These are phyloP conservation scores for Neofusicoccum kwambonambiense DNA, from an alignment of 2,329 filamentous ascomycete species.

Conservation along the genomic window DNA sequence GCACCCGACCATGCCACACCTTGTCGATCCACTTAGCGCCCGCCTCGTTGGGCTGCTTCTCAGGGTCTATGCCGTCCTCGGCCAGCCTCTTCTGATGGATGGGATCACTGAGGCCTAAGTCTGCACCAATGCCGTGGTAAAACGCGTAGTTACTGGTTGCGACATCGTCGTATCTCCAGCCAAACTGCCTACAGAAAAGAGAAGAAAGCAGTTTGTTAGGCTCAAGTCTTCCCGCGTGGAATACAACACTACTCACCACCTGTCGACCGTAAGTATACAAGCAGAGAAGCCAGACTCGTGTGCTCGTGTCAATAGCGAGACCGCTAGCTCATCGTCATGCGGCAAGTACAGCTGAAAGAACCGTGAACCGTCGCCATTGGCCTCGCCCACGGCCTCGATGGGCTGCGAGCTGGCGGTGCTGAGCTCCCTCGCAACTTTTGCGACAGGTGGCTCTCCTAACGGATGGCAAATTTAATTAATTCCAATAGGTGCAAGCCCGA, in stretches of 20 bases:
- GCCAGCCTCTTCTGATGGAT: constrained; percentile 57
- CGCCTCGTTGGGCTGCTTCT: constrained; percentile 53
- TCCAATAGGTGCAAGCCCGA: constrained; percentile 64
- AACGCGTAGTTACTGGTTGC: constrained; percentile 61
- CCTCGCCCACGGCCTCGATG: constrained; percentile 58
- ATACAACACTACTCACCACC: constrained; percentile 42
- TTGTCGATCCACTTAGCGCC: constrained; percentile 64
- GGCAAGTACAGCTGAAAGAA: constrained; percentile 67
- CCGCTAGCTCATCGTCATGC: constrained; percentile 60
- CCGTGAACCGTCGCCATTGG: constrained; percentile 53
- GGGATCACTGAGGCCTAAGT: constrained; percentile 59
- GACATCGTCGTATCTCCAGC: constrained; percentile 60
- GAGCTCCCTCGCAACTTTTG: constrained; percentile 59
- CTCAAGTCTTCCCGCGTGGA: neutral
- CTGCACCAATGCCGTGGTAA: constrained; percentile 59
- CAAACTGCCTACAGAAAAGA: constrained; percentile 44
- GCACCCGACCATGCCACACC: constrained; percentile 63
- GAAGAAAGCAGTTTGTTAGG: neutral
- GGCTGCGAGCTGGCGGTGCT: constrained; percentile 56
- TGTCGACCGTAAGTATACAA: constrained; percentile 62
- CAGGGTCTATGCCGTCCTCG: constrained; percentile 54
- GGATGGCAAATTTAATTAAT: constrained; percentile 66
- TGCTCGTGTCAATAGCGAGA: constrained; percentile 57
- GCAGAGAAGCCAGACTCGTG: constrained; percentile 55
- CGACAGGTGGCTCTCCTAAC: constrained; percentile 58